A percentile compares a stretch with the other conserved stretches of the same genome.
Conservation (phyloP, 768 basidiomycete species). For the Cystofilobasidium ferigula region DNA sequence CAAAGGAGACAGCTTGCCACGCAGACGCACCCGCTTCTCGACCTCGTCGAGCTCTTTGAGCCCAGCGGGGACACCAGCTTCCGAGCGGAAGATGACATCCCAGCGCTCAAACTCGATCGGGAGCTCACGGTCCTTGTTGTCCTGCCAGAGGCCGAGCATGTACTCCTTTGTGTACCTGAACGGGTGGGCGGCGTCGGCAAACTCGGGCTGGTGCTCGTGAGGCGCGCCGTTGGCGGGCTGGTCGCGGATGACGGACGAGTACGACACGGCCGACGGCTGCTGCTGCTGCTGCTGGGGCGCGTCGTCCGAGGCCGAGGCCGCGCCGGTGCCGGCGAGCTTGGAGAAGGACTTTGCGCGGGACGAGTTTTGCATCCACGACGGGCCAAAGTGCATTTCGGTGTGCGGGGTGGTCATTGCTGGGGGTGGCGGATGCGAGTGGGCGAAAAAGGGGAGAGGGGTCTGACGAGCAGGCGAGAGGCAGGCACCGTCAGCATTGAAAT, state of each 20-base stretch:
- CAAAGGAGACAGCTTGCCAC: background rate
- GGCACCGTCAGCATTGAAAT: too few species aligned
- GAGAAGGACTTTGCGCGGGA: slow-evolving; percentile 10
- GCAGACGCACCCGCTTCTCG: slow-evolving; percentile 20
- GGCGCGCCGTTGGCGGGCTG: background rate
- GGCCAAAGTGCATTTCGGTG: slow-evolving; percentile 26
- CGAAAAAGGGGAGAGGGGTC: background rate
- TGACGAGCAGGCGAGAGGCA: background rate
- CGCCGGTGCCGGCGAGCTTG: background rate
- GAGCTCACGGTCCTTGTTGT: slow-evolving; percentile 56
- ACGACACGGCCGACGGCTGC: slow-evolving; percentile 13
- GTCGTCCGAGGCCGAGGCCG: background rate
- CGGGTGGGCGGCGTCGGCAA: slow-evolving; percentile 22
- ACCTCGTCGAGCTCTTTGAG: slow-evolving; percentile 14
- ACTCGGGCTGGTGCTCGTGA: background rate
- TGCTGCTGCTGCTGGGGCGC: background rate
- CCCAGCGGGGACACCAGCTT: slow-evolving; percentile 56
- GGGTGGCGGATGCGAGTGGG: background rate
- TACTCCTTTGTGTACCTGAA: slow-evolving; percentile 71
- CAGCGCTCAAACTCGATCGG: slow-evolving; percentile 78
- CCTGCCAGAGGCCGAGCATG: slow-evolving; percentile 68
- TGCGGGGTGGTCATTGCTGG: background rate
- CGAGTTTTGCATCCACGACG: slow-evolving; percentile 24
- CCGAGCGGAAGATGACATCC: slow-evolving; percentile 76
- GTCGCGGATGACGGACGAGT: slow-evolving; percentile 24